Percentiles rank a stretch among this genome's conserved stretches.
These are phyloP conservation scores for Pyracantha coccinea DNA, from an alignment of 331 rosid species.

Conservation along the genomic window DNA sequence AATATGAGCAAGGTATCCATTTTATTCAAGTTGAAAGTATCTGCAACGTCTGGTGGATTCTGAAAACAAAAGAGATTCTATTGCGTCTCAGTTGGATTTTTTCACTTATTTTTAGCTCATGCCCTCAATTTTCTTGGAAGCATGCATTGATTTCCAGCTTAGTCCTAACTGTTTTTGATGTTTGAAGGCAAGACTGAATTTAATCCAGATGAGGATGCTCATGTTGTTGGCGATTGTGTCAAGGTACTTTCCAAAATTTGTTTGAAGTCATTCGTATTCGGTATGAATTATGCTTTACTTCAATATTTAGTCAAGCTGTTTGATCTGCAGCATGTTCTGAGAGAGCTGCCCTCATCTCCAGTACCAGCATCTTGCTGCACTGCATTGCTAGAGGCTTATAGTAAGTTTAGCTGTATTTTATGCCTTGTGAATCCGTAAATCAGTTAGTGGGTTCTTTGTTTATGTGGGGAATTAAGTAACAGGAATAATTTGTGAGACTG, in stretches of 20 bases:
- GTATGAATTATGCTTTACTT: background rate
- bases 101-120: background rate
- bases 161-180: conserved; percentile 11
- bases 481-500: background rate
- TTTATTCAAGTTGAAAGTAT: conserved; percentile 10
- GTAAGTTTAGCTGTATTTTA: conserved; percentile 44
- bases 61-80: too few relatives aligned
- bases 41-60: background rate
- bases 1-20: conserved; percentile 80
- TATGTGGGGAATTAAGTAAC: background rate
- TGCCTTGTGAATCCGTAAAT: background rate
- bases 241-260: conserved; percentile 51
- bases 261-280: background rate
- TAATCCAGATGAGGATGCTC: conserved; percentile 83
- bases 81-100: too few relatives aligned
- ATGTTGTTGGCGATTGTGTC: conserved; percentile 96
- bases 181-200: conserved; percentile 83
- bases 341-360: conserved; percentile 98
- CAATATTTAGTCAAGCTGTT: conserved; percentile 3
- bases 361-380: conserved; percentile 99
- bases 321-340: conserved; percentile 77
- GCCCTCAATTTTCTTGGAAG: background rate
- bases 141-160: background rate
- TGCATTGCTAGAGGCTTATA: conserved; percentile 91
- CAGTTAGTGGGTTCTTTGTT: background rate